Evolutionary conservation across 129 eudicot species (phyloP).

Genomic region (Saussurea involucrata): DNA sequence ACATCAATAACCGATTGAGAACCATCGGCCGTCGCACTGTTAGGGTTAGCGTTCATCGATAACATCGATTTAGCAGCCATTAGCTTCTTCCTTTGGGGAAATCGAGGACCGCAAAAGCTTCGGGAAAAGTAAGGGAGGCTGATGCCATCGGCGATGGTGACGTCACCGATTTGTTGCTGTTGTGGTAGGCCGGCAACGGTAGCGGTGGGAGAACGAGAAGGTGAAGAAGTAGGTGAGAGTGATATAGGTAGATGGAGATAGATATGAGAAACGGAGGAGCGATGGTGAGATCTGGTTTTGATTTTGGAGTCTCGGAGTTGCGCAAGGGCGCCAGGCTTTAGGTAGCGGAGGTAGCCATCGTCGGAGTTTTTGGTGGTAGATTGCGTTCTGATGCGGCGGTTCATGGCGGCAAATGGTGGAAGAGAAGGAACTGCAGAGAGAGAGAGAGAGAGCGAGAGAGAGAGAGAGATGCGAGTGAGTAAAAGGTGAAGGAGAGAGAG

Average conservation of each 20-base stretch:
- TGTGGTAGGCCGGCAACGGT: slow-evolving; percentile 12
- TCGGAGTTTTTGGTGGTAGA: slow-evolving; percentile 2
- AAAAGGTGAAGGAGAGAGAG: slow-evolving; percentile 1
- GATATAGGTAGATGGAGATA: slow-evolving; percentile 23
- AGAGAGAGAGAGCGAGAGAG: neutral
- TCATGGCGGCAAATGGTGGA: slow-evolving; percentile 27
- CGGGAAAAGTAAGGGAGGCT: slow-evolving; percentile 27
- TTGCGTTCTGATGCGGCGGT: slow-evolving; percentile 34
- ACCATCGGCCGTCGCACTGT: slow-evolving; percentile 13
- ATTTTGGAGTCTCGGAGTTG: slow-evolving; percentile 43
- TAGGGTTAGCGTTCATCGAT: slow-evolving; percentile 12
- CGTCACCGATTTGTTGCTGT: slow-evolving; percentile 1
- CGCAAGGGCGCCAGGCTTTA: slow-evolving; percentile 36
- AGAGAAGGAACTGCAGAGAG: neutral
- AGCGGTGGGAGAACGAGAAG: slow-evolving; percentile 10
- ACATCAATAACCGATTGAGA: slow-evolving; percentile 36
- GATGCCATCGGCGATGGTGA: slow-evolving; percentile 1
- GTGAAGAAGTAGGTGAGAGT: slow-evolving; percentile 24
- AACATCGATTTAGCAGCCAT: slow-evolving; percentile 37
- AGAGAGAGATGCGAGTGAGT: neutral
- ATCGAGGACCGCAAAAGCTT: slow-evolving; percentile 38
- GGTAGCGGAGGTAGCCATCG: slow-evolving; percentile 29
- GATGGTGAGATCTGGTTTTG: slow-evolving; percentile 43
- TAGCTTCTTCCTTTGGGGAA: slow-evolving; percentile 51
- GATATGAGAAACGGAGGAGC: slow-evolving; percentile 32